Conservation (phyloP, 2,329 filamentous ascomycete species). For the Aspergillus niger region DNA sequence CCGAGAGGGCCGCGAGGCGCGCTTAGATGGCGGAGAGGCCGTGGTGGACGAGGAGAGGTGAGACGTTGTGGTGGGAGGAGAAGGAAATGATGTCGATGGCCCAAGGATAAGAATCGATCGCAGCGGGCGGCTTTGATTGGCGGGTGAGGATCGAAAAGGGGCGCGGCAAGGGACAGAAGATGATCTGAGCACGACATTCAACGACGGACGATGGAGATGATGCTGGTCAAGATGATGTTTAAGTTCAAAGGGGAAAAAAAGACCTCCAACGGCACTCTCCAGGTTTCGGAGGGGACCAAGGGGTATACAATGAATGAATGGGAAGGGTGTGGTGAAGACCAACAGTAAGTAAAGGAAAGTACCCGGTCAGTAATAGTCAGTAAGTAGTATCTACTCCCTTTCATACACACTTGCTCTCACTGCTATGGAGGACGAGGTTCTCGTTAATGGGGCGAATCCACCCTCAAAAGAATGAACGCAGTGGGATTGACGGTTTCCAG, state of each 20-base stretch:
- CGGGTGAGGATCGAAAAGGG: slow-evolving; percentile 26
- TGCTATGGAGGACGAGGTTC: too few relatives aligned
- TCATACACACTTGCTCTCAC: too few relatives aligned
- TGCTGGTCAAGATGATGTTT: background rate
- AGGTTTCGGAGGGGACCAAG: too few relatives aligned
- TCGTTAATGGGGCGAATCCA: too few relatives aligned
- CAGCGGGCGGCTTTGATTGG: slow-evolving; percentile 25
- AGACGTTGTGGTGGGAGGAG: slow-evolving; percentile 11
- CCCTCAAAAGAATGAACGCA: background rate
- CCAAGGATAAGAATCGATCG: slow-evolving; percentile 7
- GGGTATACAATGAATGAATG: too few relatives aligned
- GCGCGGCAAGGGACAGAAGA: slow-evolving; percentile 22
- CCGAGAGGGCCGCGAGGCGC: slow-evolving; percentile 7
- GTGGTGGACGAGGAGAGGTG: slow-evolving; percentile 15
- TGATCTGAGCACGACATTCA: slow-evolving; percentile 28
- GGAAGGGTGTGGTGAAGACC: background rate
- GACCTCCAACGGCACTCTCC: too few relatives aligned
- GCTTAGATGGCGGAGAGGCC: slow-evolving; percentile 14
- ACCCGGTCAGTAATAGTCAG: too few relatives aligned
- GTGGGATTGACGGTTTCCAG: background rate
- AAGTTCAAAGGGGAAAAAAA: background rate
- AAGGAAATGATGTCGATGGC: slow-evolving; percentile 11
- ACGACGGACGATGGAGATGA: background rate
- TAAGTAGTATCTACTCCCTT: too few relatives aligned
- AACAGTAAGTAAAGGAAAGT: too few relatives aligned